Conservation (phyloP, 192 early-diverging fungal genomes). For the Ramicandelaber brevisporus region DNA sequence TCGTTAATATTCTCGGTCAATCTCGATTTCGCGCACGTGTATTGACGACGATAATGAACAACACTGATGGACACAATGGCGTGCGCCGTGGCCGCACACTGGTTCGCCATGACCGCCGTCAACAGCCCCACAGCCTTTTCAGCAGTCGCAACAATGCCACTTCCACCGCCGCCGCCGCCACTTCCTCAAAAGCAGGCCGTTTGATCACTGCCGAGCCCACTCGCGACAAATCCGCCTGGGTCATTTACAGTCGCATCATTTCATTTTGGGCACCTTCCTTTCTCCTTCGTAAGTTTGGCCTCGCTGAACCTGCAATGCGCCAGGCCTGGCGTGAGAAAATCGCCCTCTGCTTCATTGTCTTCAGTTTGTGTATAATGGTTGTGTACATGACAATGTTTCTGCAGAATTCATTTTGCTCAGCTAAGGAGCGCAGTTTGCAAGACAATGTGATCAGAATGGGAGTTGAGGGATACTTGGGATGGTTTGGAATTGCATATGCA, state of each 20-base stretch:
- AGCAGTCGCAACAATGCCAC: too few species aligned
- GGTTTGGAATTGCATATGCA: constrained; percentile 9
- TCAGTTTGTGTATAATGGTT: constrained; percentile 41
- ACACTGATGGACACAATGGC: too few species aligned
- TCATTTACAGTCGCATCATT: constrained; percentile 31
- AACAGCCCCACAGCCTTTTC: too few species aligned
- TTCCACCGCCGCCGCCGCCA: too few species aligned
- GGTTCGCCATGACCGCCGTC: constrained; percentile 37
- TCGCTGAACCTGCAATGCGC: constrained; percentile 34
- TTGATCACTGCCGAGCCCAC: constrained; percentile 35
- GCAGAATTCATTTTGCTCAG: constrained; percentile 27
- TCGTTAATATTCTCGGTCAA: too few species aligned
- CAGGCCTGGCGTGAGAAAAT: constrained; percentile 70
- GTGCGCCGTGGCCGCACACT: constrained; percentile 46
- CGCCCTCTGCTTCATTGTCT: constrained; percentile 53
- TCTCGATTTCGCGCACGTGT: too few species aligned
- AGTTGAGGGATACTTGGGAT: constrained; percentile 10
- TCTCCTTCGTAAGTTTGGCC: constrained; percentile 24
- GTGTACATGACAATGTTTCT: constrained; percentile 69
- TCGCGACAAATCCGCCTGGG: constrained; percentile 51
- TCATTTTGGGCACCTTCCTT: constrained; percentile 42
- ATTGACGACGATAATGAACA: too few species aligned
- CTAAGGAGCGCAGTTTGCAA: constrained; percentile 16
- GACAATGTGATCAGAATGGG: constrained; percentile 19
- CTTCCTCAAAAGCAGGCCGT: too few species aligned